Conservation (phyloP, 2,329 filamentous ascomycete genomes). For the Fusarium dimerum region DNA sequence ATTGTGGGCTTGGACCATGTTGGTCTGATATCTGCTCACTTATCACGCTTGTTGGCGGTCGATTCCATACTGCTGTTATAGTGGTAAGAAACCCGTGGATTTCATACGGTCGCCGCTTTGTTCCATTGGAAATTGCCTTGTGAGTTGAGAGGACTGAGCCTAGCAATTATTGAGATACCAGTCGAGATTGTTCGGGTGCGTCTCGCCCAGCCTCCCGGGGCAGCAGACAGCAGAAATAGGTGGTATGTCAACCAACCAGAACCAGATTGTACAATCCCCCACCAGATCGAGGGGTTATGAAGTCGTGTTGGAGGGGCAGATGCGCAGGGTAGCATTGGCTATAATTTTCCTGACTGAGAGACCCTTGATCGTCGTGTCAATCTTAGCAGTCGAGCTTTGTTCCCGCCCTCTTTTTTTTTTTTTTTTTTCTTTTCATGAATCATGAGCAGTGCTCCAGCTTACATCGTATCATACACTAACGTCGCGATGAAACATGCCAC, state of each 20-base stretch:
- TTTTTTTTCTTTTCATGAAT: too few relatives aligned
- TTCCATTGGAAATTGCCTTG: not conserved
- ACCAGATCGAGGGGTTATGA: constrained; percentile 29
- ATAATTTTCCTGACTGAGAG: constrained; percentile 1
- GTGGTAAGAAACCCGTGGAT: not conserved
- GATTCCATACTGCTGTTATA: not conserved
- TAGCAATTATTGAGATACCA: not conserved
- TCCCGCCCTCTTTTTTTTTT: constrained; percentile 2
- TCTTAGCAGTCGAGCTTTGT: not conserved
- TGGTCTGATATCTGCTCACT: constrained; percentile 18
- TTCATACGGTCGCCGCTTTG: too few relatives aligned
- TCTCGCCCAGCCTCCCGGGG: constrained; percentile 6
- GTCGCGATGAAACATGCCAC: not conserved
- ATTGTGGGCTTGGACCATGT: constrained; percentile 8
- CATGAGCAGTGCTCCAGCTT: constrained; percentile 1
- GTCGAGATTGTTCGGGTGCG: too few relatives aligned
- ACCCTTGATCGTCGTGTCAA: constrained; percentile 5
- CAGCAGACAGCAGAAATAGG: constrained; percentile 17
- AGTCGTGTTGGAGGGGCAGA: constrained; percentile 9
- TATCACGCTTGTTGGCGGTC: constrained; percentile 9
- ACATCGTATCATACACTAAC: constrained; percentile 15
- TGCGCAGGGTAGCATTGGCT: not conserved
- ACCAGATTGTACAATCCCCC: constrained; percentile 30
- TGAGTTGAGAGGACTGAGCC: not conserved
- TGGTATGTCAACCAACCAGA: constrained; percentile 26